phyloP scores from a whole-genome alignment of 192 early-diverging fungal genomes.

The Oehlia diaphana region DNA sequence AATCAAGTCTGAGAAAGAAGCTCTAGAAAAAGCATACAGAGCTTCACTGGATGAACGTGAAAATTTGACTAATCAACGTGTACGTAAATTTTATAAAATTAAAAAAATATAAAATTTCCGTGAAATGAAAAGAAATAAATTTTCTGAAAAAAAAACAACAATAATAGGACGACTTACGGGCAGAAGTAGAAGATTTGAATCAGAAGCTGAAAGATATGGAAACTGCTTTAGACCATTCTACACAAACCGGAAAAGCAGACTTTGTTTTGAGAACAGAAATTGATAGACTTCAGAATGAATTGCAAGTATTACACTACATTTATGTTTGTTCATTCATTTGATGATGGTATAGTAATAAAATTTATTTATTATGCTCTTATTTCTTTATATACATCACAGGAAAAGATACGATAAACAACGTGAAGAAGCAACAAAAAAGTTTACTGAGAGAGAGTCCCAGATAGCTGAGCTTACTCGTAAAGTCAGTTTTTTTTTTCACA shows the following conservation, averaged over 20 bases:
- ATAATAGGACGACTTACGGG: conserved; percentile 68
- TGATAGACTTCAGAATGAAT: conserved; percentile 78
- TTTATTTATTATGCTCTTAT: neutral
- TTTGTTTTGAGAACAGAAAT: conserved; percentile 86
- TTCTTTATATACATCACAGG: neutral
- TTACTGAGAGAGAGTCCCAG: conserved; percentile 56
- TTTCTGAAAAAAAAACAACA: neutral
- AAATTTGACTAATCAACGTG: conserved; percentile 42
- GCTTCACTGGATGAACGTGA: conserved; percentile 54
- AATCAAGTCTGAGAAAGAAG: conserved; percentile 58
- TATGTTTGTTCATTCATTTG: neutral
- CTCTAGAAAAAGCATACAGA: conserved; percentile 54
- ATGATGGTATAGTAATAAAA: neutral
- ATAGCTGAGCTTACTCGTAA: conserved; percentile 70
- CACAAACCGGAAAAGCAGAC: conserved; percentile 78
- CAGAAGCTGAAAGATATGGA: conserved; percentile 79
- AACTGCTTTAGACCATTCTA: conserved; percentile 62
- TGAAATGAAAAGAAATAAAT: too few relatives aligned
- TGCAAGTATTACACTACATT: conserved; percentile 52
- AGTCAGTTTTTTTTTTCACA: conserved; percentile 34
- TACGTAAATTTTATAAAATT: conserved; percentile 26
- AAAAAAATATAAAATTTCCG: too few relatives aligned
- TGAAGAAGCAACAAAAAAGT: conserved; percentile 65
- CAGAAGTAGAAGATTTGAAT: conserved; percentile 72
- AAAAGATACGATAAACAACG: conserved; percentile 56